Conservation (phyloP, 1,284 basidiomycete genomes). For the Apiotrichum porosum region DNA sequence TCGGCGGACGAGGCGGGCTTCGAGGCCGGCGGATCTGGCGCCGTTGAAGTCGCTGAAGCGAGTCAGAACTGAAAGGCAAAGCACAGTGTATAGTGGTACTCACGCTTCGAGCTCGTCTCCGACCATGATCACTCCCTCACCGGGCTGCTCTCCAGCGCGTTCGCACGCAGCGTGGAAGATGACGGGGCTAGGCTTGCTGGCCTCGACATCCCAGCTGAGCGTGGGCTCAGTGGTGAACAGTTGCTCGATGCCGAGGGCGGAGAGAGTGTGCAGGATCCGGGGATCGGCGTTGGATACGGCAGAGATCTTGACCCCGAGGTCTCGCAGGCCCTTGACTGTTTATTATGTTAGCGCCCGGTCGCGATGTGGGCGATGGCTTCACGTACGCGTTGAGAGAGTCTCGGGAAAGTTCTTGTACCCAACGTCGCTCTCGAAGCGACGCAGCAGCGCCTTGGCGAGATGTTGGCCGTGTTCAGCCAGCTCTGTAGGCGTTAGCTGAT, state of each 20-base stretch:
- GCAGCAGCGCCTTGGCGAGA: constrained; percentile 28
- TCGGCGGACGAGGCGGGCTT: constrained; percentile 40
- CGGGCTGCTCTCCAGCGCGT: constrained; percentile 19
- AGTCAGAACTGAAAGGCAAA: no score
- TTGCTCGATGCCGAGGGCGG: constrained; percentile 32
- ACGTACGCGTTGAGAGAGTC: constrained; percentile 32
- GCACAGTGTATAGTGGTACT: constrained; percentile 23
- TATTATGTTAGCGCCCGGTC: no score
- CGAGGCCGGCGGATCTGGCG: constrained; percentile 31
- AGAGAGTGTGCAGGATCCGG: constrained; percentile 36
- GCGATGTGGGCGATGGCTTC: no score
- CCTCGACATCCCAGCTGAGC: constrained; percentile 42
- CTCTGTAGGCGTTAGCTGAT: constrained; percentile 16
- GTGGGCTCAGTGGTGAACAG: constrained; percentile 38
- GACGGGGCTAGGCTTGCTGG: constrained; percentile 35
- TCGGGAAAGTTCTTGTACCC: constrained; percentile 46
- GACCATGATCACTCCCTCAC: constrained; percentile 44
- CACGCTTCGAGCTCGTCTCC: constrained; percentile 49
- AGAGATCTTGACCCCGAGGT: constrained; percentile 37
- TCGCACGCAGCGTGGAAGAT: constrained; percentile 41
- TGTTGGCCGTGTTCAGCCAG: constrained; percentile 21
- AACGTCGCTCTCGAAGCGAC: constrained; percentile 42
- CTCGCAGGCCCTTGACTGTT: constrained; percentile 33
- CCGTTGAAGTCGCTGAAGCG: constrained; percentile 44
- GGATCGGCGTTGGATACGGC: constrained; percentile 48